These are phyloP conservation scores for Alternaria sp. DNA, from an alignment of 2,329 filamentous ascomycete species.

Conservation along the genomic window DNA sequence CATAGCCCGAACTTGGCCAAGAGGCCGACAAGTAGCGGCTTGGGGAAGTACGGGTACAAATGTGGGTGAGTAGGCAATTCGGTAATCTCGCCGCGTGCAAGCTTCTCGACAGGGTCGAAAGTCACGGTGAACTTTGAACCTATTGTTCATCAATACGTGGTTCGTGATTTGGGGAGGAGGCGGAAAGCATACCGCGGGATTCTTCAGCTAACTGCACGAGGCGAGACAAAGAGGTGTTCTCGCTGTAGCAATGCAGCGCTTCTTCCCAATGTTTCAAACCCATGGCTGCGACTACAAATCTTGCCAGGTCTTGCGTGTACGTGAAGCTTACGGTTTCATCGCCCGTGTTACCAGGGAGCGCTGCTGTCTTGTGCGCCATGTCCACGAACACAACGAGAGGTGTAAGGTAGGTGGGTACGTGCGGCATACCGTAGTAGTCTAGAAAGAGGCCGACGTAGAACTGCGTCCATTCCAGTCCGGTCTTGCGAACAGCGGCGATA, in stretches of 20 bases:
- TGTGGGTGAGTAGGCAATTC: constrained; percentile 29
- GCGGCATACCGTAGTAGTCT: constrained; percentile 38
- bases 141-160: not conserved
- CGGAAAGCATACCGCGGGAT: not conserved
- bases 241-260: constrained; percentile 41
- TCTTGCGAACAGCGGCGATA: too few species aligned
- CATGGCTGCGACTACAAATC: constrained; percentile 24
- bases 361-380: constrained; percentile 23
- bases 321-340: constrained; percentile 25
- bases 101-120: not conserved
- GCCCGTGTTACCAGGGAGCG: constrained; percentile 27
- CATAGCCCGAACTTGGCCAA: constrained; percentile 25
- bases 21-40: constrained; percentile 17
- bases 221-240: constrained; percentile 57
- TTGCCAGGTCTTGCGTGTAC: constrained; percentile 29
- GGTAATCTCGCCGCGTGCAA: not conserved
- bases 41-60: constrained; percentile 27
- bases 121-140: not conserved
- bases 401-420: too few species aligned
- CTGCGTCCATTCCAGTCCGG: constrained; percentile 36
- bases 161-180: not conserved
- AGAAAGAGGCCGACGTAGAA: constrained; percentile 41
- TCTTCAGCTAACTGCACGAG: constrained; percentile 29
- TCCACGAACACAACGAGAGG: too few species aligned
- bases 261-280: constrained; percentile 47